Evolutionary conservation across 2,329 filamentous ascomycete genomes (phyloP), one percentile per base, ranked within the genome.

Genomic region (Aspergillus bombycis): DNA sequence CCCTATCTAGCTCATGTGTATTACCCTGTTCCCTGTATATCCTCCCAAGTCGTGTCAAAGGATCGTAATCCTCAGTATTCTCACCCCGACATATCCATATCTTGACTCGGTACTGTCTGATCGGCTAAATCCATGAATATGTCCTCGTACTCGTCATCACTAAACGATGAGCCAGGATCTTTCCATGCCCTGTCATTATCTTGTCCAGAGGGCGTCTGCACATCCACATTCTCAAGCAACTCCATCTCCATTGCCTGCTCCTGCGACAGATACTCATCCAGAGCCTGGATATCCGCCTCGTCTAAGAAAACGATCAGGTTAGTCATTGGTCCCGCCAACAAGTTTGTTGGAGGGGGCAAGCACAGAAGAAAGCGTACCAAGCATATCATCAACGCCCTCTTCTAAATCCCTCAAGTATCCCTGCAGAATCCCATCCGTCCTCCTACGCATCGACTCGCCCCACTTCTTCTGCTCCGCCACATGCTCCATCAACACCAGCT

Each of bases 101-200:
- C 75, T 62, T 76, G 73, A 54, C 68, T 52, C n/a, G 12, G 48
- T 4, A 28, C 65, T 30, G 67, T 61, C 32, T 66, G 60, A 21
- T 84, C 81, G 57, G 87, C 76, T 43, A 91, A 74, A 68, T 92
- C 88, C 80, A 87, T 85, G 73, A 97, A 88, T 9, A 89, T 78
- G 65, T 79, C 78, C 69, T 88, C 85, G 69, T 88, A 88, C 65
- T 88, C 86, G n/a, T 86, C 85, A 65, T 88, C 85, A 67, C 83
- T 74, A 60, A 74, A 77, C 46, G 68, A 67, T 32, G 28, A 52
- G 6, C 48, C 48, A 6, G 48, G 9, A 14, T 52, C 48, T 23
- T 21, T 7, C 19, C 9, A n/a, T n/a, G 30, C 19, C 9, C n/a
- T 21, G 19, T 19, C 28, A n/a, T 12, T 10, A 32, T 21, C 16